Percentiles rank a stretch among this genome's conserved stretches.
Conservation (phyloP, 2,329 filamentous ascomycete genomes). For the Exophiala viscosa region DNA sequence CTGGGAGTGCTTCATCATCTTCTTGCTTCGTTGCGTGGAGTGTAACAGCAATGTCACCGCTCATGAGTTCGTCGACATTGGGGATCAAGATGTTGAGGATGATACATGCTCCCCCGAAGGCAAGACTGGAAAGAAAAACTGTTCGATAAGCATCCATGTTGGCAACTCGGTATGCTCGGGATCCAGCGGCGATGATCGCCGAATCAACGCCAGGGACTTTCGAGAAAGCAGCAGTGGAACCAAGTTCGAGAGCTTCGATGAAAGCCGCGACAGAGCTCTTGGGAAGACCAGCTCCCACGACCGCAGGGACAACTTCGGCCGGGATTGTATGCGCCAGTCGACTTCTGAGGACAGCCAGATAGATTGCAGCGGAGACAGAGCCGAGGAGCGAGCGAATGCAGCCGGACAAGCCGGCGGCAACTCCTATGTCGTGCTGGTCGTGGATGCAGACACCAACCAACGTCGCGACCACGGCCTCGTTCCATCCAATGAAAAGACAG, state of each 20-base stretch:
- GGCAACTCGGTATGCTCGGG: slow-evolving; percentile 38
- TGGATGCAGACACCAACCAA: no score
- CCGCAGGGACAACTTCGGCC: no score
- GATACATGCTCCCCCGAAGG: slow-evolving; percentile 14
- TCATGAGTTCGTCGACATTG: slow-evolving; percentile 1
- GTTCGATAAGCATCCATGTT: slow-evolving; percentile 43
- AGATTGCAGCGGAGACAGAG: no score
- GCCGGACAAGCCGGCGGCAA: no score
- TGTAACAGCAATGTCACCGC: background rate
- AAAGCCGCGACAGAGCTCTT: slow-evolving; percentile 2
- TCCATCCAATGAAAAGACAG: no score
- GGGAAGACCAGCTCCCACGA: no score
- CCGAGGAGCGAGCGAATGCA: no score
- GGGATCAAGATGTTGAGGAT: background rate
- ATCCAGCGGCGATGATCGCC: slow-evolving; percentile 37
- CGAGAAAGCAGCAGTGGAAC: slow-evolving; percentile 6
- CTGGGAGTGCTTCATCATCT: no score
- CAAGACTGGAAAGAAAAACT: slow-evolving; percentile 34
- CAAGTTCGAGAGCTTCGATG: slow-evolving; percentile 27
- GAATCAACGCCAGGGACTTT: slow-evolving; percentile 29
- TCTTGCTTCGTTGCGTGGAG: background rate
- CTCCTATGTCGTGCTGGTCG: no score
- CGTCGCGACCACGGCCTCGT: no score
- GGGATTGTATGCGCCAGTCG: no score
- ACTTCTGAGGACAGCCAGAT: no score